Conservation (phyloP, 768 basidiomycete species). For the Trametes gibbosa region DNA sequence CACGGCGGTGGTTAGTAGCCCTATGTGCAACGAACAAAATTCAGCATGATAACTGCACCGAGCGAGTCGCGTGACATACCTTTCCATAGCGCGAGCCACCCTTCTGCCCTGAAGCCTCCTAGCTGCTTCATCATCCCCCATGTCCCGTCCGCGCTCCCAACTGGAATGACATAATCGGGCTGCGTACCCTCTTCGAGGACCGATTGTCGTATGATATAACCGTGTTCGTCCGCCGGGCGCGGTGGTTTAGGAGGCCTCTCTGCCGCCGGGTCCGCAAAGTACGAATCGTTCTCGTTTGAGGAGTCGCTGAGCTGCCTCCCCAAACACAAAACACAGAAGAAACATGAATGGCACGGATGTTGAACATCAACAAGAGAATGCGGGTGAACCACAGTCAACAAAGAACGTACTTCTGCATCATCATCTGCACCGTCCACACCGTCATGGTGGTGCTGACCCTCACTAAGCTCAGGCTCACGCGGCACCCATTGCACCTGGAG, state of each 20-base stretch:
- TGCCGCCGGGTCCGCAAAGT: constrained; percentile 70
- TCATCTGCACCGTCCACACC: constrained; percentile 40
- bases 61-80: constrained; percentile 42
- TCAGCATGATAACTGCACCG: constrained; percentile 3
- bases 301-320: constrained; percentile 59
- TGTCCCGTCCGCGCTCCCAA: constrained; percentile 79
- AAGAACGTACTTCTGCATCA: constrained; percentile 49
- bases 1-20: constrained; percentile 79
- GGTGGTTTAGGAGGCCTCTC: constrained; percentile 36
- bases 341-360: neutral
- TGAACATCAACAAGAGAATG: neutral
- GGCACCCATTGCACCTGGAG: constrained; percentile 97
- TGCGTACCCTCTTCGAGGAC: constrained; percentile 72
- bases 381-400: too few species aligned
- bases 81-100: constrained; percentile 92
- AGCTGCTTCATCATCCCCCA: constrained; percentile 95
- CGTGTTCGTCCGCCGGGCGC: constrained; percentile 64
- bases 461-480: constrained; percentile 52
- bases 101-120: constrained; percentile 78
- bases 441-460: constrained; percentile 32
- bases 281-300: constrained; percentile 68
- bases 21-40: constrained; percentile 36
- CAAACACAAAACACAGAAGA: neutral
- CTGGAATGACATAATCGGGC: constrained; percentile 83
- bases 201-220: constrained; percentile 70